Evolutionary conservation across 2,329 filamentous ascomycete genomes (phyloP), one percentile per base, ranked within the genome.

Genomic region (Taxawa tesnikishii): DNA sequence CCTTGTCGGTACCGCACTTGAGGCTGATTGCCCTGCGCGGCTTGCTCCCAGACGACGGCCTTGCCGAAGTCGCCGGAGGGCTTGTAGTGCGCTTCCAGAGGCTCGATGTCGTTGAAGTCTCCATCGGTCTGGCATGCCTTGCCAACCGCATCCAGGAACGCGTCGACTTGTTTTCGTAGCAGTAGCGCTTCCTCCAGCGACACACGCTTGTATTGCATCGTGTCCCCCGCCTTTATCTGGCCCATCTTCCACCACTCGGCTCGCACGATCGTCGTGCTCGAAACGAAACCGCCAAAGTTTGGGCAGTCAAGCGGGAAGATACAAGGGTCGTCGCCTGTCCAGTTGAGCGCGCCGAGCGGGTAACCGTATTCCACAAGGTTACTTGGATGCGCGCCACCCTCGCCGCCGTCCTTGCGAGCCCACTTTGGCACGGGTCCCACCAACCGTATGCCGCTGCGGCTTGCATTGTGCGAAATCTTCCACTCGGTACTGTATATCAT

Each of bases 201-300:
- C 2, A 70, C 62, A 2, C 60, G 56, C 26, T 56, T 54, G 38
- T 68, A 71, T 26, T 58, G 59, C 26, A 76, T 39, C 2, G 56
- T 66, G 42, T 74, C 67, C 4, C 73, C 73, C 3, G 73, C 64
- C 38, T 70, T 71, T 16, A 77, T 51, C 45, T 78, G 73, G 0
- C 73, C 73, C 8, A 78, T 44, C 43, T 74, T 72, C 71, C 71
- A 76, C 43, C 67, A 61, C 31, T 75, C 71, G 2, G 63, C 70
- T 36, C 63, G 65, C 17, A 73, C 59, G 9, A 74, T 58, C 0
- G 71, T 76, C 2, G 65, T 63, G 9, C 59, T 65, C 18, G 63
- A 70, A 0, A 73, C 59, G 37, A 77, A 75, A 0, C 73, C 73
- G 5, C 73, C 73, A 36, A 76, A 65, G 40, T 75, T 70, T 0